A percentile compares a stretch with the other conserved stretches of the same genome.
These are phyloP conservation scores for Colletotrichum abscissum DNA, from an alignment of 2,329 filamentous ascomycete genomes.

Conservation along the genomic window DNA sequence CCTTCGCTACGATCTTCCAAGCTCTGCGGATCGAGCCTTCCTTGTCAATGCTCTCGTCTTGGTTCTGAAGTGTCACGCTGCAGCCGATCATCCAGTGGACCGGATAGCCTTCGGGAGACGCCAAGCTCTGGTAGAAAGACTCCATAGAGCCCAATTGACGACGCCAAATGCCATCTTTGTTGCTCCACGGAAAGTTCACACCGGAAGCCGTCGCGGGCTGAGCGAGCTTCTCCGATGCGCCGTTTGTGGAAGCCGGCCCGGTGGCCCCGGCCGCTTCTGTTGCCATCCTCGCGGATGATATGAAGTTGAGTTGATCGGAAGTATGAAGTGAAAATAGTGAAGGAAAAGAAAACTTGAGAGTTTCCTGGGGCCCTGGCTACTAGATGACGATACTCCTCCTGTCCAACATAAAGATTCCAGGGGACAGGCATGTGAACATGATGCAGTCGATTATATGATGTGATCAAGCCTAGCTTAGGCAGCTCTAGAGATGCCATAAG, in stretches of 20 bases:
- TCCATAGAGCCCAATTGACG: background rate
- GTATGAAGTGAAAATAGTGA: background rate
- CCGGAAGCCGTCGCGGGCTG: background rate
- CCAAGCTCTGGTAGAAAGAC: background rate
- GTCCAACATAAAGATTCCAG: background rate
- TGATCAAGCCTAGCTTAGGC: background rate
- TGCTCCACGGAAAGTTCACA: background rate
- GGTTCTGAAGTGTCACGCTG: background rate
- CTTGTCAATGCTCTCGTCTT: background rate
- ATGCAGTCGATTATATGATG: background rate
- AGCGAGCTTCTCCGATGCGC: background rate
- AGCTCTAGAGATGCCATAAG: background rate
- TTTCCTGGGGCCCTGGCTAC: too few relatives aligned
- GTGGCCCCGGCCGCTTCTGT: background rate
- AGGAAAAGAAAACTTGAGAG: background rate
- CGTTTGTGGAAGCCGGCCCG: background rate
- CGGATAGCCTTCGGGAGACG: background rate
- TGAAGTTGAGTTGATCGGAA: background rate
- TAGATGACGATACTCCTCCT: too few relatives aligned
- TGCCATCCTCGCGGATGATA: background rate
- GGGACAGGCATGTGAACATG: background rate
- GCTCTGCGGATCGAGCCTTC: background rate
- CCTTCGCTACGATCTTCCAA: background rate
- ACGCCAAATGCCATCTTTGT: background rate
- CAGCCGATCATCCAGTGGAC: conserved; percentile 1